Conservation (phyloP, 2,329 filamentous ascomycete genomes). For the Ophiostoma sp. region DNA sequence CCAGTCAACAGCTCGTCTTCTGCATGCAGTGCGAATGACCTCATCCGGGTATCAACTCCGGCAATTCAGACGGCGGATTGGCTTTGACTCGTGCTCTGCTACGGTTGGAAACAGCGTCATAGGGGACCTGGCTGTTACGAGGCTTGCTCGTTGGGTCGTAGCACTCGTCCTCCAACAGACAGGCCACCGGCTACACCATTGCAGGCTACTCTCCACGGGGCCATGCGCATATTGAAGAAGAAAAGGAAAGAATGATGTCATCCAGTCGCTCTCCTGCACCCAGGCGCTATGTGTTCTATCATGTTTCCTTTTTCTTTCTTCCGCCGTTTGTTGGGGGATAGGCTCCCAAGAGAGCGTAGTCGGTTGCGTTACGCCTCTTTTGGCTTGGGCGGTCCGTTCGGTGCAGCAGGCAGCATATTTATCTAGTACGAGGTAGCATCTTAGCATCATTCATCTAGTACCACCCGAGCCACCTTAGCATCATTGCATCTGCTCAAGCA, state of each 20-base stretch:
- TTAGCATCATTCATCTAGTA: no score
- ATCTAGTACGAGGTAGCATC: neutral
- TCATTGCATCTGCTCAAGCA: no score
- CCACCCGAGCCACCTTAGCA: no score
- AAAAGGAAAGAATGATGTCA: constrained; percentile 12
- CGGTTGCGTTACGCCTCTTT: neutral
- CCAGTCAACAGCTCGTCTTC: no score
- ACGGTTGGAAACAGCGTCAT: neutral
- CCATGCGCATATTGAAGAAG: neutral
- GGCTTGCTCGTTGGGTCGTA: neutral
- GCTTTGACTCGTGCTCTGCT: neutral
- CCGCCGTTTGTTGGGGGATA: neutral
- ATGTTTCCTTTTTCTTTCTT: neutral
- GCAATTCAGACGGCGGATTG: neutral
- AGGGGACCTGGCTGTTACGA: neutral
- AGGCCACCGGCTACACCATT: neutral
- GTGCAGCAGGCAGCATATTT: neutral
- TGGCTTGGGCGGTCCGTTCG: neutral
- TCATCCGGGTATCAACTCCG: neutral
- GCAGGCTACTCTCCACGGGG: neutral
- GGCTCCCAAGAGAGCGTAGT: neutral
- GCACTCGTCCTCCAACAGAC: neutral
- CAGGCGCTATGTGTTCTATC: neutral
- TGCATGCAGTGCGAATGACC: neutral
- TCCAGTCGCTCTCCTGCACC: neutral